Percentiles rank a stretch among this genome's conserved stretches.
phyloP scores from a whole-genome alignment of 1,139 yeast species.

The Yamadazyma dendronema region DNA sequence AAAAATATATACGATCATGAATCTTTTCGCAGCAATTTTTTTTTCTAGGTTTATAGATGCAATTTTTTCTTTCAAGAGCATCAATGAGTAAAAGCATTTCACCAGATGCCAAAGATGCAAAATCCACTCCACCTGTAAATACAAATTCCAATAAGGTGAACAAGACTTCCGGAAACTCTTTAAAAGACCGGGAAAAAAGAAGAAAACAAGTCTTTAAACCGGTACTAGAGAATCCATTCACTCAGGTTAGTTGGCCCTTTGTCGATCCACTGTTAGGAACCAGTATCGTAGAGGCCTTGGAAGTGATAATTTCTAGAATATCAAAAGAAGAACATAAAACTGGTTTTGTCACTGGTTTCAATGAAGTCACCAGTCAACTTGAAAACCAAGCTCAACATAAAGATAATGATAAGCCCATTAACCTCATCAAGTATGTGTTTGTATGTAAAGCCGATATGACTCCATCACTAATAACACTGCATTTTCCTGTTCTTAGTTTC shows the following conservation, averaged over 20 bases:
- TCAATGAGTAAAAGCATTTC: not conserved
- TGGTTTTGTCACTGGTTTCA: conserved; percentile 43
- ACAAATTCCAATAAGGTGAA: conserved; percentile 2
- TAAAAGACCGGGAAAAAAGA: conserved; percentile 43
- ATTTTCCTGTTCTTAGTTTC: conserved; percentile 51
- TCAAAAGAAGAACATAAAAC: conserved; percentile 13
- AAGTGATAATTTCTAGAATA: conserved; percentile 36
- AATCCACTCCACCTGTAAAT: not conserved
- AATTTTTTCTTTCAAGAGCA: not conserved
- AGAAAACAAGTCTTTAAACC: conserved; percentile 59
- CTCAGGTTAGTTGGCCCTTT: conserved; percentile 54
- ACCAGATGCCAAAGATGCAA: not conserved
- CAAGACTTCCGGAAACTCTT: conserved; percentile 23
- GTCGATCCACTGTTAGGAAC: conserved; percentile 37
- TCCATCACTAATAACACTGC: conserved; percentile 47
- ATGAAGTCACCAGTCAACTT: conserved; percentile 47
- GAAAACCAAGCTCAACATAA: conserved; percentile 45
- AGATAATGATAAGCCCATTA: conserved; percentile 6
- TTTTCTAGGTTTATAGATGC: not conserved
- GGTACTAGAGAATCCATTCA: conserved; percentile 57
- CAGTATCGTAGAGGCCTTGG: conserved; percentile 41
- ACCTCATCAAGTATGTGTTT: conserved; percentile 40
- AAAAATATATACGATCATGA: not conserved
- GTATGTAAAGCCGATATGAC: conserved; percentile 55
- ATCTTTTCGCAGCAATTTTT: conserved; percentile 1